Conservation (phyloP, 2,329 filamentous ascomycete genomes). For the Thielaviopsis populi region DNA sequence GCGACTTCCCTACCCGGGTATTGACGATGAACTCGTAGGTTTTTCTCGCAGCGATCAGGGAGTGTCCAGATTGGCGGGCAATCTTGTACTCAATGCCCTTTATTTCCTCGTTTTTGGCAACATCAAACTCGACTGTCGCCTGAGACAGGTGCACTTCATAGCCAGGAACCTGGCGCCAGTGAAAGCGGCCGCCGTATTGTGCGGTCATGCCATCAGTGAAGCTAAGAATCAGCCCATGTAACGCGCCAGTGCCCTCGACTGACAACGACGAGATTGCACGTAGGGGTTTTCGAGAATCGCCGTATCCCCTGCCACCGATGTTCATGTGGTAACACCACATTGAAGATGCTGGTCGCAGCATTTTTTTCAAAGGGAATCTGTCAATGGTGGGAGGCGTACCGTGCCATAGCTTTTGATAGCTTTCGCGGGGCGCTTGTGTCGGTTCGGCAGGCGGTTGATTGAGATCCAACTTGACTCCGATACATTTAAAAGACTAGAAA, state of each 20-base stretch:
- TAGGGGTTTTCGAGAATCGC: too few species aligned
- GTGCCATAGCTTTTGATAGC: background rate
- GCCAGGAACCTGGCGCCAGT: background rate
- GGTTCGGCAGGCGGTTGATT: background rate
- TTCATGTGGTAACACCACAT: constrained; percentile 6
- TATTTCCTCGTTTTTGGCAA: background rate
- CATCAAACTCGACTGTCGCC: background rate
- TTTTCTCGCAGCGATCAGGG: background rate
- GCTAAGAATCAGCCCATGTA: background rate
- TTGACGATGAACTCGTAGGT: background rate
- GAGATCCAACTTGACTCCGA: background rate
- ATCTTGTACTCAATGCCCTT: background rate
- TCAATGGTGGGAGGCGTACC: background rate
- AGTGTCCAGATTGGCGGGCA: background rate
- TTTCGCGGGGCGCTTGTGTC: background rate
- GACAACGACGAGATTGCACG: background rate
- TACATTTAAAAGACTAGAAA: background rate
- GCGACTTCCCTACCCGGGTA: background rate
- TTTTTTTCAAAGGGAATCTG: background rate
- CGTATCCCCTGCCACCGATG: background rate
- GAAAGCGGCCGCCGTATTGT: background rate
- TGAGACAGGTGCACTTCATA: background rate
- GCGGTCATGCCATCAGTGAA: background rate
- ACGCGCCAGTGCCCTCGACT: background rate
- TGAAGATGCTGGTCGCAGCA: background rate